Evolutionary conservation across 495 filamentous ascomycete species (phyloP), one percentile per base, ranked within the genome.

Genomic region (Neurospora sp.): DNA sequence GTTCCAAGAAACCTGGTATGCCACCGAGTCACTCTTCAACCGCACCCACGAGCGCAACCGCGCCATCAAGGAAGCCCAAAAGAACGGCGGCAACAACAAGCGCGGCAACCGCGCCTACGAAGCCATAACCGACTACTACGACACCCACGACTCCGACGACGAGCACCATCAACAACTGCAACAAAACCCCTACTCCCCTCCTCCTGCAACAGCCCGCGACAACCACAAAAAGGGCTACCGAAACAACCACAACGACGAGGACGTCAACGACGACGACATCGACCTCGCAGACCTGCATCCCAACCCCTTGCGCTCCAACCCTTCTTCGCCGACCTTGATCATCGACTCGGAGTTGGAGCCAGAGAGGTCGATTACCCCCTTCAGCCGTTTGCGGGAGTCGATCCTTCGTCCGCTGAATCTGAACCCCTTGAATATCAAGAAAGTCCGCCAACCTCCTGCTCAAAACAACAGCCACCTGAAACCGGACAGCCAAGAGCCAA

Each of bases 1-100:
- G 84, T 88, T 91, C 77, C 86, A 86, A 11, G 89, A 91, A 75
- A 83, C 88, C 0, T 91, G 87, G 87, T 86, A 85, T 76, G 79
- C 86, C 7, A 82, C 84, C 38, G 85, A 87, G 80, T 78, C 88
- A 75, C 75, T 86, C 81, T 72, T 84, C 83, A 76, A 86, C 84
- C 87, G 86, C 41, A 85, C 85, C 31, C 82, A 84, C 39, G 80
- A 85, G 74, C 85, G 84, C 44, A 81, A 80, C 74, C 80, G 78
- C 69, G 76, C 78, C 10, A 41, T 77, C 23, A 72, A 78, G 79
- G 38, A 80, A 74, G 70, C 76, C 81, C 75, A 85, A 81, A 73
- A 86, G 84, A 72, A 81, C 82, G 73, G 62, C 44, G 79, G 31
- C 84, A 82, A 59, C n/a, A 59, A 41, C 72, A 54, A 76, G 62